Conservation (phyloP, 1,139 yeast genomes). For the Zygosaccharomyces pseudobailii region DNA sequence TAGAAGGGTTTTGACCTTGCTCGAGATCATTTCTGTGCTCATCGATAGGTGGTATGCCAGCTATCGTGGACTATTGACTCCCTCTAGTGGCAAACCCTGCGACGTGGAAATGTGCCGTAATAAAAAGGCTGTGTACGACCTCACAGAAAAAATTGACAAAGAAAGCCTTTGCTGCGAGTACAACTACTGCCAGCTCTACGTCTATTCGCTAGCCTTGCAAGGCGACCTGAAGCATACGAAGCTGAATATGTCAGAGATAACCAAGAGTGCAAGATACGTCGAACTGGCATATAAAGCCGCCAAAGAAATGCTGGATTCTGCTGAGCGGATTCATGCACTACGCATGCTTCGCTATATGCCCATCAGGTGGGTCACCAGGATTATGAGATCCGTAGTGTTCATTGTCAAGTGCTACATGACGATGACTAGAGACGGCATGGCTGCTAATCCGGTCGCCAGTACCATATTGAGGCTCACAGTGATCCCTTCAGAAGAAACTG, state of each 20-base stretch:
- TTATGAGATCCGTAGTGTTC: constrained; percentile 88
- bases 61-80: constrained; percentile 51
- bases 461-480: constrained; percentile 56
- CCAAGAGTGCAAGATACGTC: constrained; percentile 71
- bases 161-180: constrained; percentile 78
- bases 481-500: constrained; percentile 66
- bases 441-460: constrained; percentile 26
- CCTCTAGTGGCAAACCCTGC: constrained; percentile 32
- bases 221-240: constrained; percentile 37
- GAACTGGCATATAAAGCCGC: constrained; percentile 84
- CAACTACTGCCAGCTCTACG: constrained; percentile 76
- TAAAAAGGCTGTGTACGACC: constrained; percentile 35
- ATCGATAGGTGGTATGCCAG: constrained; percentile 73
- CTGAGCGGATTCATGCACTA: constrained; percentile 63
- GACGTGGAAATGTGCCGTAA: constrained; percentile 26
- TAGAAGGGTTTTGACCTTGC: constrained; percentile 64
- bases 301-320: constrained; percentile 67
- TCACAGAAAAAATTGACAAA: constrained; percentile 48
- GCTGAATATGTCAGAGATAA: constrained; percentile 61
- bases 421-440: constrained; percentile 42
- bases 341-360: constrained; percentile 74
- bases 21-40: constrained; percentile 70
- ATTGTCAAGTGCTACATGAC: constrained; percentile 79
- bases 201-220: constrained; percentile 74
- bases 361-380: constrained; percentile 82